A percentile compares a stretch with the other conserved stretches of the same genome.
phyloP scores from a whole-genome alignment of 2,329 filamentous ascomycete genomes.

The Colletotrichum sp. region DNA sequence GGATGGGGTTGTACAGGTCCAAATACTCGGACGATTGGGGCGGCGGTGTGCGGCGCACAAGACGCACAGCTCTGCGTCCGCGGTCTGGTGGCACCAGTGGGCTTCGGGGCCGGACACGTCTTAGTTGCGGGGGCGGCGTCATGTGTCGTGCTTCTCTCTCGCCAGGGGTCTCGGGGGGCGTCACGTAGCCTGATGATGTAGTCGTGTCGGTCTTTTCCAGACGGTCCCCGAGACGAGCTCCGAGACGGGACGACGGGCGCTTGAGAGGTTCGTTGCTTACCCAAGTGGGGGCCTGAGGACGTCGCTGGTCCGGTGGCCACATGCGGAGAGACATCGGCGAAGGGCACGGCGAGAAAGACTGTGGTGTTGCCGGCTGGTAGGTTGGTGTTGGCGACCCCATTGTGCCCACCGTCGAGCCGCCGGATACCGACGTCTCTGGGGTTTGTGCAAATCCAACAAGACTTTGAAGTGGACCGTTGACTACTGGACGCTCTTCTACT shows the following conservation, averaged over 20 bases:
- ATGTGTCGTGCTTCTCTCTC: constrained; percentile 1
- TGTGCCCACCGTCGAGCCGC: not conserved
- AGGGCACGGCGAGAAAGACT: not conserved
- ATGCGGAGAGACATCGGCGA: not conserved
- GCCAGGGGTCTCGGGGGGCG: constrained; percentile 32
- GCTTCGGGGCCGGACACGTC: not conserved
- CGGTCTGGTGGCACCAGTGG: not conserved
- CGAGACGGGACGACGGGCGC: constrained; percentile 40
- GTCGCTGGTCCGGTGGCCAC: not conserved
- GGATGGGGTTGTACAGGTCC: constrained; percentile 33
- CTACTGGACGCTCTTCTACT: constrained; percentile 19
- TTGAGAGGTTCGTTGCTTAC: constrained; percentile 43
- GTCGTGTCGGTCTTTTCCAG: constrained; percentile 24
- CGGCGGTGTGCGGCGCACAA: constrained; percentile 4
- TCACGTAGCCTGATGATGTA: constrained; percentile 31
- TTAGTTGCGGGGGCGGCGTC: constrained; percentile 2
- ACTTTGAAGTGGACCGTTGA: no score
- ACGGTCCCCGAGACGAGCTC: constrained; percentile 13
- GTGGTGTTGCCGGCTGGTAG: not conserved
- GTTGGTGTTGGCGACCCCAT: not conserved
- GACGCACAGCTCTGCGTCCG: not conserved
- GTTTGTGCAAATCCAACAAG: not conserved
- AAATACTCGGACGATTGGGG: constrained; percentile 37
- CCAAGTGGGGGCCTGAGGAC: constrained; percentile 27
- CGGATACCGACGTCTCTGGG: not conserved